These are phyloP conservation scores for Paramecium sonneborni DNA, from an alignment of 73 alveolate species.

Conservation along the genomic window DNA sequence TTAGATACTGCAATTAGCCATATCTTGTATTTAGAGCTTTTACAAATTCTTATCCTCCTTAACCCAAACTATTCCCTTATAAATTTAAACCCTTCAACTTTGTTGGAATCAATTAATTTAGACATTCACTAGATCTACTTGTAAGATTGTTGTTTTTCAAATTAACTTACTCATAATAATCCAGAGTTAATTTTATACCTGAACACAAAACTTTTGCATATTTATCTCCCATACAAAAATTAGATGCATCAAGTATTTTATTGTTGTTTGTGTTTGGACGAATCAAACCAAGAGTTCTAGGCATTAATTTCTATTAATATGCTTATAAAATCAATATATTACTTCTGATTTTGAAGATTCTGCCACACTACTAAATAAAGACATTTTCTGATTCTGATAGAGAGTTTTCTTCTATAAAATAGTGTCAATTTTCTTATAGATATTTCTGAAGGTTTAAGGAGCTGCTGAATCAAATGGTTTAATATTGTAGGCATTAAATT, in stretches of 20 bases:
- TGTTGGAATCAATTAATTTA: background rate
- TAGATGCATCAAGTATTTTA: slow-evolving; percentile 42
- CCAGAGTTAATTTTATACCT: background rate
- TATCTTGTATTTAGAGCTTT: slow-evolving; percentile 17
- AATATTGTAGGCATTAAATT: background rate
- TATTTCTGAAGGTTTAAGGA: background rate
- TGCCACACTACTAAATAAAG: background rate
- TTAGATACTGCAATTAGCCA: slow-evolving; percentile 21
- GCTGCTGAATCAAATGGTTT: background rate
- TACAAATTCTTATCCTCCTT: background rate
- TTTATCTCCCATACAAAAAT: slow-evolving; percentile 42
- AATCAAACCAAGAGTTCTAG: slow-evolving; percentile 40
- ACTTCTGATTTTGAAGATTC: background rate
- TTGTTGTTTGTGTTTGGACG: background rate
- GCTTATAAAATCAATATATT: background rate
- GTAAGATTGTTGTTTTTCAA: slow-evolving; percentile 24
- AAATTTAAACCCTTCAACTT: slow-evolving; percentile 9
- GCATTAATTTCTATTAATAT: slow-evolving; percentile 7
- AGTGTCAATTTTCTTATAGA: slow-evolving; percentile 16
- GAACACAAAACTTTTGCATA: slow-evolving; percentile 29
- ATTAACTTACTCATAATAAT: slow-evolving; percentile 28
- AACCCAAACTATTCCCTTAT: slow-evolving; percentile 24
- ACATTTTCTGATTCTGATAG: background rate
- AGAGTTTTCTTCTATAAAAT: background rate
- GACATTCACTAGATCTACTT: background rate